Evolutionary conservation across 2,329 filamentous ascomycete genomes (phyloP), one percentile per base, ranked within the genome.

Genomic region (Didymella lethalis): DNA sequence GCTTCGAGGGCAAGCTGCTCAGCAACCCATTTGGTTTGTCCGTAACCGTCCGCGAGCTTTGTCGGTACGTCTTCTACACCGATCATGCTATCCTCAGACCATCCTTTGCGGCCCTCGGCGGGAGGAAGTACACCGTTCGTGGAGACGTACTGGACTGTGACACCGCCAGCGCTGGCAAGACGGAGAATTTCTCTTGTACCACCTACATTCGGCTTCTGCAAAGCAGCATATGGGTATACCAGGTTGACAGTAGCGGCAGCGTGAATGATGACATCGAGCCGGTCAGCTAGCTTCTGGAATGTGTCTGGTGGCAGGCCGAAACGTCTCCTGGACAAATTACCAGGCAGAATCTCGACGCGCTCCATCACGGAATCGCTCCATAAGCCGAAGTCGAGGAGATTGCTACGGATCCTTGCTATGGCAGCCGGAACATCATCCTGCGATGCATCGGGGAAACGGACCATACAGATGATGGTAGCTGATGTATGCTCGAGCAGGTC

Each of bases 11-110:
- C 87, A 3, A 93, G 86, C 73, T 90, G 87, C 73, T 93, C 90
- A 2, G 90, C 90, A 29, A 91, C 90, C 90, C 90, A 93, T 72
- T 93, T 93, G 0, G 90, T 91, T 75, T 92, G 90, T 0, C 90
- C 89, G 63, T 93, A 93, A 1, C 90, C 90, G 68, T 92, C 90
- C 1, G 84, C 78, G 5, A 93, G 80, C 72, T 89, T 89, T 43
- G 82, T 84, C 0, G 89, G 88, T 1, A 93, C 90, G 46, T 88
- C 85, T 12, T 89, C 85, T 4, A 91, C 83, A 29, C 84, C 81
- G 16, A 93, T 80, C 78, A 89, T 87, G 10, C 86, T 80, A 61
- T 88, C 85, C 73, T 93, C 91, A 0, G 85, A 77, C 90, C 90
- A 93, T 11, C 90, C 89, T 38, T 87, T 82, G 5, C 83, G 82